Evolutionary conservation across 495 filamentous ascomycete species (phyloP).

Genomic region (Letharia lupina): DNA sequence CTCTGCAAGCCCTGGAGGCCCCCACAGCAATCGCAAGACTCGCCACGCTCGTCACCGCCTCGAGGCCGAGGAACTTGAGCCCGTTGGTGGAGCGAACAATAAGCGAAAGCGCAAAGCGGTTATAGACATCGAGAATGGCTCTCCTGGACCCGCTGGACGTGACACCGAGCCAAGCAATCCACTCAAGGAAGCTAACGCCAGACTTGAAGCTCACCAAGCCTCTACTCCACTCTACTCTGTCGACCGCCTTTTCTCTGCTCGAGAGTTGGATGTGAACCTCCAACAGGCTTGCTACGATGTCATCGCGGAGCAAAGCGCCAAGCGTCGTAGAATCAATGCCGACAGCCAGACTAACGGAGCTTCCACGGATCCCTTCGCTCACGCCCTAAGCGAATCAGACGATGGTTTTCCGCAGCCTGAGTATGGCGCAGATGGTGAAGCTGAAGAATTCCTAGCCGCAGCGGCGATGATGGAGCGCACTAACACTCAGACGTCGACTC

Average conservation of each 20-base stretch:
- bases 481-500: conserved; percentile 41
- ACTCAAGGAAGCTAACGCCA: conserved; percentile 25
- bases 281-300: conserved; percentile 63
- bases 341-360: conserved; percentile 23
- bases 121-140: conserved; percentile 59
- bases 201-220: conserved; percentile 34
- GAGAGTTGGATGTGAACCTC: conserved; percentile 71
- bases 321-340: conserved; percentile 34
- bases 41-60: conserved; percentile 71
- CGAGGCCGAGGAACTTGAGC: conserved; percentile 67
- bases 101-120: conserved; percentile 72
- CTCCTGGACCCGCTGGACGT: conserved; percentile 50
- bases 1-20: conserved; percentile 68
- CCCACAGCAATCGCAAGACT: conserved; percentile 75
- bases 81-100: conserved; percentile 49
- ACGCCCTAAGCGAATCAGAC: conserved; percentile 39
- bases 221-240: conserved; percentile 59
- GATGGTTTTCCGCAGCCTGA: conserved; percentile 42
- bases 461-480: conserved; percentile 64
- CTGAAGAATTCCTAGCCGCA: conserved; percentile 37
- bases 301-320: conserved; percentile 39
- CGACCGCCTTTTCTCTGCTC: conserved; percentile 87
- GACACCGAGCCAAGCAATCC: conserved; percentile 26
- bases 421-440: conserved; percentile 33
- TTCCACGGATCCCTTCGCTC: conserved; percentile 36